Percentiles rank a stretch among this genome's conserved stretches.
Evolutionary conservation across 2,329 filamentous ascomycete species (phyloP).

Genomic region (Ophiosphaerella korrae): DNA sequence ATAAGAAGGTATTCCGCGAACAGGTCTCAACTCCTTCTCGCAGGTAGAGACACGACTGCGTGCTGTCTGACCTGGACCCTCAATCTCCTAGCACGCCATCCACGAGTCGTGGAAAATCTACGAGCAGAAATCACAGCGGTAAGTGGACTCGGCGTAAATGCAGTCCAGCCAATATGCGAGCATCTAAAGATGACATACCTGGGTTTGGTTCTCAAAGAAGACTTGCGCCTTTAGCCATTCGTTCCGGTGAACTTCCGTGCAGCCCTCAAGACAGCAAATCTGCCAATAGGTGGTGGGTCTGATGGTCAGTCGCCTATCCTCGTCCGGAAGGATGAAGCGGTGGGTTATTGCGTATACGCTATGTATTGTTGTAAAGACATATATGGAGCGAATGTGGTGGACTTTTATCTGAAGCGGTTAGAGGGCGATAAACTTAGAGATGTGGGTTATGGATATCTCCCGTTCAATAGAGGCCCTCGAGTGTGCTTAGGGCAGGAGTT

Average conservation of each 20-base stretch:
- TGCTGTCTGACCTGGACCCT: too few relatives aligned
- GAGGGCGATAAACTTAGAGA: constrained; percentile 26
- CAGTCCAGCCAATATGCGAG: too few relatives aligned
- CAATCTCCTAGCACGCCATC: too few relatives aligned
- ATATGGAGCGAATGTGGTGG: constrained; percentile 45
- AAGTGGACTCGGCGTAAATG: too few relatives aligned
- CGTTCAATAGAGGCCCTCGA: constrained; percentile 41
- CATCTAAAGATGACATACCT: too few relatives aligned
- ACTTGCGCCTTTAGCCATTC: constrained; percentile 41
- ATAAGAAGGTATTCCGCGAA: constrained; percentile 72
- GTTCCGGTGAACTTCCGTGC: constrained; percentile 40
- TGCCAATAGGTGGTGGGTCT: constrained; percentile 44
- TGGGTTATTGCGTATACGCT: constrained; percentile 36
- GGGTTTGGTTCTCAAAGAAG: constrained; percentile 38
- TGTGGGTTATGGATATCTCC: constrained; percentile 37
- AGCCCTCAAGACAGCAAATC: constrained; percentile 38
- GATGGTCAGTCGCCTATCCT: constrained; percentile 42
- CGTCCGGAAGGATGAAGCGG: constrained; percentile 34
- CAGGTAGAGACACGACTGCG: constrained; percentile 86
- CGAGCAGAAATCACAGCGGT: too few relatives aligned
- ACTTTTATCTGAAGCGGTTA: constrained; percentile 45
- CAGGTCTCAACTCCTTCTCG: constrained; percentile 83
- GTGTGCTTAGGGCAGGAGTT: constrained; percentile 44
- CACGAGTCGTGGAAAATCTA: too few relatives aligned
- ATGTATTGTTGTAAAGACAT: constrained; percentile 45